Evolutionary conservation across 345 rosid species (phyloP).

Genomic region (Clarkia xantiana): DNA sequence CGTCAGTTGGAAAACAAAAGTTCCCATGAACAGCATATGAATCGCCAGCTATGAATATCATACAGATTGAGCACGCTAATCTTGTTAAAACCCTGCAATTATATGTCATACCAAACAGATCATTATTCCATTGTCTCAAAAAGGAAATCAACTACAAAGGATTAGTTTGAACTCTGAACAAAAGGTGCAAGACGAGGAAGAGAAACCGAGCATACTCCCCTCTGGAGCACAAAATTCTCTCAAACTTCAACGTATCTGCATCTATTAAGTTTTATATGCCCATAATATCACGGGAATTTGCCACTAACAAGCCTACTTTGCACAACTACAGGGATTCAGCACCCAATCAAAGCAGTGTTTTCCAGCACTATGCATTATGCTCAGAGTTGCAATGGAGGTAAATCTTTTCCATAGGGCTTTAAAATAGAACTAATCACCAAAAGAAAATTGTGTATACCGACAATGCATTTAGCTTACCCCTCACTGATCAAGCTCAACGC

Average conservation of each 20-base stretch:
- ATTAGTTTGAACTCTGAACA: slow-evolving; percentile 8
- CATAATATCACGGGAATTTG: slow-evolving; percentile 3
- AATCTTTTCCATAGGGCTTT: too few relatives aligned
- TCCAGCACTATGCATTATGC: not conserved
- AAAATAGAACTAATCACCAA: too few relatives aligned
- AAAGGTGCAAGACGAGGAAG: slow-evolving; percentile 4
- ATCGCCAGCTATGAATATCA: slow-evolving; percentile 68
- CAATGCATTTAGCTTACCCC: slow-evolving; percentile 40
- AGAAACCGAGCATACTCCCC: slow-evolving; percentile 7
- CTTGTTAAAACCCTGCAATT: slow-evolving; percentile 68
- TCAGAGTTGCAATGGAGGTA: not conserved
- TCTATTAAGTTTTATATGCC: not conserved
- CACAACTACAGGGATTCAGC: slow-evolving; percentile 10
- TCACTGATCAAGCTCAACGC: slow-evolving; percentile 63
- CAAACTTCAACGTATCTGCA: slow-evolving; percentile 5
- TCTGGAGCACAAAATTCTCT: not conserved
- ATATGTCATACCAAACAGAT: slow-evolving; percentile 59
- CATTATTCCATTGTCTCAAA: slow-evolving; percentile 26
- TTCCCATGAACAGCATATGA: slow-evolving; percentile 61
- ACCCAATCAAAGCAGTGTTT: slow-evolving; percentile 5
- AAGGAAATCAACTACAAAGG: slow-evolving; percentile 22
- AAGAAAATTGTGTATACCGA: not conserved
- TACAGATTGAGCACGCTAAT: slow-evolving; percentile 44
- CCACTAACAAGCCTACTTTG: slow-evolving; percentile 6
- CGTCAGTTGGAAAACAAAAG: slow-evolving; percentile 38